Conservation (phyloP, 768 basidiomycete species). For the Hericium coralloides region DNA sequence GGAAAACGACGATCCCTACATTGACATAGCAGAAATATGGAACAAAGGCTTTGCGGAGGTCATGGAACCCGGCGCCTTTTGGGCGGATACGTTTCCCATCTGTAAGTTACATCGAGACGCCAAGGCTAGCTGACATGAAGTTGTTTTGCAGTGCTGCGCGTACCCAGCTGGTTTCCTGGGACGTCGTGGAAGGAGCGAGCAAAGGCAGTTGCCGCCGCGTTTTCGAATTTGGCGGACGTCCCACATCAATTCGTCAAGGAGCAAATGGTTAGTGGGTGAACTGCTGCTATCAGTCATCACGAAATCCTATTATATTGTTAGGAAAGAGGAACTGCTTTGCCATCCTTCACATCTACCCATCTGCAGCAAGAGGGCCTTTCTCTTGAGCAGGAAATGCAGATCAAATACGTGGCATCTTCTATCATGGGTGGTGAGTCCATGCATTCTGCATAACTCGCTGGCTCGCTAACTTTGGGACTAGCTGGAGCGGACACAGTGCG, state of each 20-base stretch:
- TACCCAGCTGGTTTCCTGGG: constrained; percentile 18
- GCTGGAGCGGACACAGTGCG: constrained; percentile 16
- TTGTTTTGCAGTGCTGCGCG: constrained; percentile 5
- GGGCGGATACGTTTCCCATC: constrained; percentile 16
- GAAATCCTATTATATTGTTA: neutral
- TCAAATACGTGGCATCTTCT: constrained; percentile 15
- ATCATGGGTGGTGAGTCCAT: too few relatives aligned
- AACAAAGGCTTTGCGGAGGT: constrained; percentile 9
- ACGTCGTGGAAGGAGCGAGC: constrained; percentile 15
- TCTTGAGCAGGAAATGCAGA: constrained; percentile 7
- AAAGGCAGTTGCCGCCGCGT: constrained; percentile 6
- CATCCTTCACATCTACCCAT: constrained; percentile 9
- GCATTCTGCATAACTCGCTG: too few relatives aligned
- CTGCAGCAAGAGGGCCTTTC: constrained; percentile 6
- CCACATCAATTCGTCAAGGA: constrained; percentile 11
- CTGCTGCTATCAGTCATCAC: too few relatives aligned
- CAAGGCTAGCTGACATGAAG: too few relatives aligned
- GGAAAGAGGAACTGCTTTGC: constrained; percentile 10
- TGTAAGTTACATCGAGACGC: neutral
- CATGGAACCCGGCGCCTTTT: constrained; percentile 7
- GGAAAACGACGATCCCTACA: constrained; percentile 10
- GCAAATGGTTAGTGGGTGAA: constrained; percentile 6
- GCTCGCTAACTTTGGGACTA: constrained; percentile 10
- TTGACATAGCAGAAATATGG: constrained; percentile 16
- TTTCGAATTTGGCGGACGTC: constrained; percentile 8